These are phyloP conservation scores for Sisymbrium altissimum DNA, from an alignment of 345 rosid species.

Conservation along the genomic window DNA sequence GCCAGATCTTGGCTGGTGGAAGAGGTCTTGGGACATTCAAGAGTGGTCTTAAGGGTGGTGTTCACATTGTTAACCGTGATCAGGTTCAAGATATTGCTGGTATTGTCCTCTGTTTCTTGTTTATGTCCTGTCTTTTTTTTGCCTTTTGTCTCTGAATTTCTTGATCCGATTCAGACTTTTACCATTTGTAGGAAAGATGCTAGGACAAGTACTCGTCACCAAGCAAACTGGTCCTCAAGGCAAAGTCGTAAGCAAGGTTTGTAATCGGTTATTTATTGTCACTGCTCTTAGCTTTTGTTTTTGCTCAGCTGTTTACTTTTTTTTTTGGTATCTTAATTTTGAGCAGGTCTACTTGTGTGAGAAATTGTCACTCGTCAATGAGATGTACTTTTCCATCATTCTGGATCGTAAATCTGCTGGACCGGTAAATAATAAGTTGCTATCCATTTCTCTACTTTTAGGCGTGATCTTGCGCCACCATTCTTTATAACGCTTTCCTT, in stretches of 20 bases:
- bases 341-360: constrained; percentile 91
- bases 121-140: not conserved
- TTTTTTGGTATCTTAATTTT: not conserved
- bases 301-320: not conserved
- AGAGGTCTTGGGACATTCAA: constrained; percentile 93
- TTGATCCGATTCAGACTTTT: not conserved
- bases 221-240: constrained; percentile 98
- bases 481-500: not conserved
- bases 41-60: constrained; percentile 91
- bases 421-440: constrained; percentile 45
- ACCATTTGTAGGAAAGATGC: constrained; percentile 77
- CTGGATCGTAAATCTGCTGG: constrained; percentile 95
- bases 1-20: constrained; percentile 99
- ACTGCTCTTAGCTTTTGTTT: not conserved
- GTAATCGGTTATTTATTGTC: constrained; percentile 7
- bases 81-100: constrained; percentile 82
- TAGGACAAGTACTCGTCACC: constrained; percentile 94
- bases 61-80: constrained; percentile 79
- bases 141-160: not conserved
- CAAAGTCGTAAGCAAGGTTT: constrained; percentile 97
- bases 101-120: constrained; percentile 24
- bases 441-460: not conserved
- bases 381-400: constrained; percentile 98
- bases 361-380: constrained; percentile 87
- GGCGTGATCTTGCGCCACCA: not conserved